These are phyloP conservation scores for Gossypium arboreum DNA, from an alignment of 345 rosid genomes.

Conservation along the genomic window DNA sequence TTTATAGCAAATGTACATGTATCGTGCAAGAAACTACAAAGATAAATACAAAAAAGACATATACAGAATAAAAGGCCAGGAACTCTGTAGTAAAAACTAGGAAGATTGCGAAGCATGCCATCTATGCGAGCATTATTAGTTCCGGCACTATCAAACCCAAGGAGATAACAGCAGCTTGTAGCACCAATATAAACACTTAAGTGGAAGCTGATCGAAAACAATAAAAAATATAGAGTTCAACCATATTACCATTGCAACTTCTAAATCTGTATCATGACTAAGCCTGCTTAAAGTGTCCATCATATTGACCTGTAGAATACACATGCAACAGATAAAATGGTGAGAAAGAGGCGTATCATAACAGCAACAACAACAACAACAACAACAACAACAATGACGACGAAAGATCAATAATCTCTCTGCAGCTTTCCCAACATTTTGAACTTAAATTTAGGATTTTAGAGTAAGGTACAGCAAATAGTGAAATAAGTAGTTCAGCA, in stretches of 20 bases:
- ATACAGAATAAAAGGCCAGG: slow-evolving; percentile 86
- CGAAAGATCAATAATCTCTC: no score
- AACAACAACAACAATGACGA: no score
- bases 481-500: neutral
- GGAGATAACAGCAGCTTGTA: slow-evolving; percentile 84
- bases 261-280: slow-evolving; percentile 94
- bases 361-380: no score
- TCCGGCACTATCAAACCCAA: slow-evolving; percentile 92
- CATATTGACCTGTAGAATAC: slow-evolving; percentile 65
- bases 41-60: slow-evolving; percentile 44
- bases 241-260: slow-evolving; percentile 84
- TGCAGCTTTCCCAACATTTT: neutral
- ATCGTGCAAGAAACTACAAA: neutral
- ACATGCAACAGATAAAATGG: neutral
- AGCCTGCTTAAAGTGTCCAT: slow-evolving; percentile 97
- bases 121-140: slow-evolving; percentile 95
- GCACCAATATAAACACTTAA: slow-evolving; percentile 19
- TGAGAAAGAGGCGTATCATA: neutral
- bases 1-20: neutral
- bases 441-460: neutral
- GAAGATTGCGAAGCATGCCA: slow-evolving; percentile 95
- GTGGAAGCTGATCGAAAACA: slow-evolving; percentile 3
- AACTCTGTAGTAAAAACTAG: slow-evolving; percentile 92
- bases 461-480: neutral
- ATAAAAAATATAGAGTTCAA: neutral